Base-by-base conservation (phyloP, 2,329 filamentous ascomycete genomes). In the Pseudogymnoascus sp. region DNA sequence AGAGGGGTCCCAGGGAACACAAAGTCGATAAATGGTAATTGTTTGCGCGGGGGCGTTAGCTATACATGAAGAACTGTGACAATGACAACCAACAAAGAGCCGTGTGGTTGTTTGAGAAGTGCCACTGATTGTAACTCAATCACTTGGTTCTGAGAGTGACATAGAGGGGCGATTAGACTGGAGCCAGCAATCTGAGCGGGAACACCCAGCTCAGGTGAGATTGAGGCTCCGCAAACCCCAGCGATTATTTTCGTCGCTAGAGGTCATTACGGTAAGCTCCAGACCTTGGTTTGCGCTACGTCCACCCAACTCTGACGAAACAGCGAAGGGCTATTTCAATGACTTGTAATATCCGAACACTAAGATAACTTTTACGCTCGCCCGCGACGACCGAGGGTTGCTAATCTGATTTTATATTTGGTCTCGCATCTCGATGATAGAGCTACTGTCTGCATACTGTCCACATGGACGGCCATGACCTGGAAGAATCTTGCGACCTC, bases 281-380 rank as follows among this genome's bases (percentile, higher is more conserved):
- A 57, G 51, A 31, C 45, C 45, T 51, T 51, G 45, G 45, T 51
- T 51, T 51, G 45, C 48, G 51, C 51, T 57, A 57, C 51, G 51
- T 57, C 8, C 51, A 57, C 51, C 51, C 51, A 57, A 57, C 51
- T 57, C 51, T 57, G 51, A 34, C 51, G 51, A 57, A 57, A 57
- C 51, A 57, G 51, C 51, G 51, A 57, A 57, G 51, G 51, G 51
- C 51, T 57, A 57, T 57, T 57, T 57, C 51, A 34, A 57, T 57
- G 51, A 57, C 51, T 57, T 57, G 51, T 34, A 57, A 31, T 34
- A 31, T 34, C 51, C n/a, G 28, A 57, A 57, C 51, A 34, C 51
- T 19, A n/a, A 19, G 51, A 57, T 57, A 57, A 21, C 14, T 34
- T 57, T 57, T 57, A 57, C 51, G 51, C 28, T 34, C 51, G 51